Evolutionary conservation across 2,329 filamentous ascomycete genomes (phyloP), one percentile per base, ranked within the genome.

Genomic region (Esteya vermicola): DNA sequence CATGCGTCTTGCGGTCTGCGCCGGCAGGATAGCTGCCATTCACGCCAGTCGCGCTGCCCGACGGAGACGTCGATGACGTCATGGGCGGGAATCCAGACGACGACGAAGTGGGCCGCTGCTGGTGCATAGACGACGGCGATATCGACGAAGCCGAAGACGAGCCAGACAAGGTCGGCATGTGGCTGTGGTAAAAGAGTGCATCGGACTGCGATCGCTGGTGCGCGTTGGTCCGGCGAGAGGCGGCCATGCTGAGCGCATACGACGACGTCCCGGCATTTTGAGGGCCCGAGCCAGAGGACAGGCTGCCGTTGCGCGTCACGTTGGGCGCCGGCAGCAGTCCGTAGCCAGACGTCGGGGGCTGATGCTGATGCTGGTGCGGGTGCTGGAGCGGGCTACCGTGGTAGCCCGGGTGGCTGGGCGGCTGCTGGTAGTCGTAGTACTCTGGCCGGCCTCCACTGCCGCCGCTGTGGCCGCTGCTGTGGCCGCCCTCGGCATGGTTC

Each of bases 191-290:
- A 16, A 40, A 38, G 12, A 27, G 36, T 1, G 43, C 43, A 23
- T 49, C 47, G 1, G 48, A 50, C 21, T 46, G 44, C 9, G 48
- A 50, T 16, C 48, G 48, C 40, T 50, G 48, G 34, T 50, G 48
- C 31, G 33, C 9, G 4, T 36, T 30, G 10, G 25, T 8, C 4
- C 42, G 43, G 6, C 45, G 42, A 1, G 25, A 1, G 9, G 26
- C 19, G 3, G 39, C 16, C 27, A 34, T 27, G 25, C 36, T 42
- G 9, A 39, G 9, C 9, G 35, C 28, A 16, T 43, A 45, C 4
- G 35, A 30, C 3, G 43, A 36, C 12, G n/a, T n/a, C n/a, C n/a
- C n/a, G n/a, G n/a, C n/a, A 34, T 14, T 33, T 46, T 43, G 4
- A 46, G 36, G 14, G 41, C 41, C 12, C 39, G 40, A 2, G 36